Conservation (phyloP, 176 grass and related monocot genomes). For the Oryza australiensis region DNA sequence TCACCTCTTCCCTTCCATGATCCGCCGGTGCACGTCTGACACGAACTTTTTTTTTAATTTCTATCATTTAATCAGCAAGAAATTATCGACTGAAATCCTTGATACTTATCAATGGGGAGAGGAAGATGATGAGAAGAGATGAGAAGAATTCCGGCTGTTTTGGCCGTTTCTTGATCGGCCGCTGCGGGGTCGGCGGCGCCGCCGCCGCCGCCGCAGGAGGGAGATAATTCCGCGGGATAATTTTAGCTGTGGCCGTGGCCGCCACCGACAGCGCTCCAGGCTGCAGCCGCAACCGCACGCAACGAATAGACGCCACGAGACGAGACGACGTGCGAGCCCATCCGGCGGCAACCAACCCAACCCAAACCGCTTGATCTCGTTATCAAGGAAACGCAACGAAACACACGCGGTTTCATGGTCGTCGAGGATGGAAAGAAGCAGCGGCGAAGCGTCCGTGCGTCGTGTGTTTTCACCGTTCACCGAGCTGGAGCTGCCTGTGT, state of each 20-base stretch:
- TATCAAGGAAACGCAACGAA: too few species aligned
- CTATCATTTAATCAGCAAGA: background rate
- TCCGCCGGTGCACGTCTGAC: background rate
- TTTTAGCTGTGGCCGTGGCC: background rate
- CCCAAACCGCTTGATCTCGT: slow-evolving; percentile 25
- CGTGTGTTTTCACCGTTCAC: background rate
- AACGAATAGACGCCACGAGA: slow-evolving; percentile 34
- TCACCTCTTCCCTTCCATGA: background rate
- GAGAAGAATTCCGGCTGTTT: too few species aligned
- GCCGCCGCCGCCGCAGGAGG: background rate
- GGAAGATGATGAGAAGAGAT: background rate
- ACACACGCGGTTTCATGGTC: background rate
- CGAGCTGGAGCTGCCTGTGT: background rate
- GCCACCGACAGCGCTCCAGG: slow-evolving; percentile 43
- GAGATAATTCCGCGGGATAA: background rate
- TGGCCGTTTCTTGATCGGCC: background rate
- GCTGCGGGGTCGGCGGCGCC: background rate
- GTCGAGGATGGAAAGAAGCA: background rate
- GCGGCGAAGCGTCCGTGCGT: background rate
- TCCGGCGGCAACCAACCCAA: slow-evolving; percentile 5
- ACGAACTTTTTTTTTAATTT: background rate
- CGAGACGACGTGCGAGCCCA: slow-evolving; percentile 43
- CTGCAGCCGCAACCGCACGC: slow-evolving; percentile 45
- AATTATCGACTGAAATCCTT: background rate
- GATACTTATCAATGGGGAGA: background rate